Conservation (phyloP, 2,329 filamentous ascomycete genomes). For the Biscogniauxia marginata region DNA sequence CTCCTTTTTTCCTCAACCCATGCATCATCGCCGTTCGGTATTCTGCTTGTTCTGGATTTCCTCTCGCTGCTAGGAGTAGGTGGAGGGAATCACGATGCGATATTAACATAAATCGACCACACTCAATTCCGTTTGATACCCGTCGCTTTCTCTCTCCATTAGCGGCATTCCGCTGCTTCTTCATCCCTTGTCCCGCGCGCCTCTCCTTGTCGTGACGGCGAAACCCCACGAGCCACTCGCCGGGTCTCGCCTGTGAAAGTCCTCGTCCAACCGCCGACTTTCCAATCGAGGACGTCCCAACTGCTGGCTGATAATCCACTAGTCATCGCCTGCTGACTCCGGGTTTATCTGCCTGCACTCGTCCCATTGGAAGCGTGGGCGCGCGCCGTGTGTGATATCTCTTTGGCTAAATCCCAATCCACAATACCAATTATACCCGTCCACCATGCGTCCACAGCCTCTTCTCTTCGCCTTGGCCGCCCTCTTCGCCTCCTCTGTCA, state of each 20-base stretch:
- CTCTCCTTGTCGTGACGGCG: not conserved
- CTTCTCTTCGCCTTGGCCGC: constrained; percentile 24
- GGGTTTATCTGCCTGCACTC: not conserved
- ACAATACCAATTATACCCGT: constrained; percentile 4
- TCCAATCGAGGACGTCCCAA: too few relatives aligned
- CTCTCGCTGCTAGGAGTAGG: not conserved
- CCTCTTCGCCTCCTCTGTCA: constrained; percentile 21
- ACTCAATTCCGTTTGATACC: not conserved
- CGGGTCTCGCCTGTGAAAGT: not conserved
- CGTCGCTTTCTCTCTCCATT: not conserved
- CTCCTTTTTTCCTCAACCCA: not conserved
- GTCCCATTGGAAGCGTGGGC: constrained; percentile 1
- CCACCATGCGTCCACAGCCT: constrained; percentile 27
- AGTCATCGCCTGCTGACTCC: not conserved
- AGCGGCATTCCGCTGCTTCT: not conserved
- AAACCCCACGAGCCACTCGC: not conserved
- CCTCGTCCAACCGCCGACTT: not conserved
- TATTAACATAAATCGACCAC: not conserved
- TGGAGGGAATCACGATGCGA: not conserved
- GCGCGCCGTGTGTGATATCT: constrained; percentile 2
- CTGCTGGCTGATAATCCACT: too few relatives aligned
- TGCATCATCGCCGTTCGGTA: too few relatives aligned
- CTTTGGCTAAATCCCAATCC: constrained; percentile 6
- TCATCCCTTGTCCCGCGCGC: not conserved
- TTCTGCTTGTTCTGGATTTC: too few relatives aligned